These are phyloP conservation scores for Fusarium albidum DNA, from an alignment of 2,329 filamentous ascomycete genomes.

Conservation along the genomic window DNA sequence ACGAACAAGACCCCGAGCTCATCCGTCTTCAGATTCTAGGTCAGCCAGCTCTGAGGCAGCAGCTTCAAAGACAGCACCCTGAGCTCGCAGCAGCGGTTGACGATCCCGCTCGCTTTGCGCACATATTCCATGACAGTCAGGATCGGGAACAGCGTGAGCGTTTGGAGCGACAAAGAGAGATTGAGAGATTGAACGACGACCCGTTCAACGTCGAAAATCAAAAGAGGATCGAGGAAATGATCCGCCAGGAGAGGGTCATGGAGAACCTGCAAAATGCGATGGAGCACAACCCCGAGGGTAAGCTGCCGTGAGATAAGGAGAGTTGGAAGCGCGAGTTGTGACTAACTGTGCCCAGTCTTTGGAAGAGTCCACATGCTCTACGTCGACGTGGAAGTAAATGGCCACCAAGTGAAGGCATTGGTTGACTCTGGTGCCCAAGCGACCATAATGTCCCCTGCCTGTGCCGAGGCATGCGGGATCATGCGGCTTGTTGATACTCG, in stretches of 20 bases:
- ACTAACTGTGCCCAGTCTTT: constrained; percentile 70
- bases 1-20: constrained; percentile 76
- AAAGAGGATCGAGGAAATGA: constrained; percentile 93
- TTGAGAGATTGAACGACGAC: constrained; percentile 87
- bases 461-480: constrained; percentile 91
- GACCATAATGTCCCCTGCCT: constrained; percentile 97
- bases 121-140: constrained; percentile 73
- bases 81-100: constrained; percentile 80
- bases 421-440: constrained; percentile 98
- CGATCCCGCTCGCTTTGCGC: constrained; percentile 78
- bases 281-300: constrained; percentile 97
- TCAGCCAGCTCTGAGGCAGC: constrained; percentile 75
- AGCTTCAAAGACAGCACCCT: constrained; percentile 76
- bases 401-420: constrained; percentile 89
- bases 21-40: constrained; percentile 84
- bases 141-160: constrained; percentile 77
- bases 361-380: constrained; percentile 96
- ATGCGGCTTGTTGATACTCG: constrained; percentile 94
- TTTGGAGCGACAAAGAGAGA: constrained; percentile 80
- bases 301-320: constrained; percentile 36
- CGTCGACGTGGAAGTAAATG: constrained; percentile 94
- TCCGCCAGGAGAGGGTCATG: constrained; percentile 91
- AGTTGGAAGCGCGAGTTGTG: background rate
- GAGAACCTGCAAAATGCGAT: constrained; percentile 97
- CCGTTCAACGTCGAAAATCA: constrained; percentile 95